Conservation (phyloP, 345 rosid species). For the Eucalyptus polybractea region DNA sequence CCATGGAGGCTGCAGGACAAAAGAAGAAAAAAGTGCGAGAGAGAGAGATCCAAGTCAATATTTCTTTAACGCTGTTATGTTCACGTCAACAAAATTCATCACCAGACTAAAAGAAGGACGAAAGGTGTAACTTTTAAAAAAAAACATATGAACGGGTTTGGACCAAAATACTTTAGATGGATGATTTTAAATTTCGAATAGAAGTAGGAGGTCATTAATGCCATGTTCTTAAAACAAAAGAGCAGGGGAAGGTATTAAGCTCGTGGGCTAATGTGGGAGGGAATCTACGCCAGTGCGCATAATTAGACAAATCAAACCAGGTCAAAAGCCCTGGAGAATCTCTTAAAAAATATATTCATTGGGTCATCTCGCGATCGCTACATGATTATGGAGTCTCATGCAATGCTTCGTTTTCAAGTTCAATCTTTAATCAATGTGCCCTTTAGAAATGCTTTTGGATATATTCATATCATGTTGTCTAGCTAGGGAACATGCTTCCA, state of each 20-base stretch:
- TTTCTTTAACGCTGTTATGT: not conserved
- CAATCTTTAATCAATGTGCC: not conserved
- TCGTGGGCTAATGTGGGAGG: not conserved
- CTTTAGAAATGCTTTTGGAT: not conserved
- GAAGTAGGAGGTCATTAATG: not conserved
- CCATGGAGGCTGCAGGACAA: not conserved
- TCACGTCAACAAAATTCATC: not conserved
- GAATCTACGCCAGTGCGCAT: not conserved
- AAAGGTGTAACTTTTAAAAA: not conserved
- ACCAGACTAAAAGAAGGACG: not conserved
- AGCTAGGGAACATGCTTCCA: not conserved
- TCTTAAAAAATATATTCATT: not conserved
- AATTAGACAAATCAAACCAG: not conserved
- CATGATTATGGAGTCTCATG: not conserved
- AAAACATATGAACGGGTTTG: not conserved
- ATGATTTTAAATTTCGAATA: not conserved
- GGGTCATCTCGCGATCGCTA: not conserved
- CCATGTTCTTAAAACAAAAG: not conserved
- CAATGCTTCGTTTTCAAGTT: not conserved
- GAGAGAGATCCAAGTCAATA: not conserved
- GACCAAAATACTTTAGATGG: not conserved
- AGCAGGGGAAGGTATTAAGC: not conserved
- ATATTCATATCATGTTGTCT: not conserved
- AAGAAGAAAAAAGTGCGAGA: fast-evolving
- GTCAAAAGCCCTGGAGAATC: not conserved